Evolutionary conservation across 2,329 filamentous ascomycete species (phyloP).

Genomic region (Lachnellula hyalina): DNA sequence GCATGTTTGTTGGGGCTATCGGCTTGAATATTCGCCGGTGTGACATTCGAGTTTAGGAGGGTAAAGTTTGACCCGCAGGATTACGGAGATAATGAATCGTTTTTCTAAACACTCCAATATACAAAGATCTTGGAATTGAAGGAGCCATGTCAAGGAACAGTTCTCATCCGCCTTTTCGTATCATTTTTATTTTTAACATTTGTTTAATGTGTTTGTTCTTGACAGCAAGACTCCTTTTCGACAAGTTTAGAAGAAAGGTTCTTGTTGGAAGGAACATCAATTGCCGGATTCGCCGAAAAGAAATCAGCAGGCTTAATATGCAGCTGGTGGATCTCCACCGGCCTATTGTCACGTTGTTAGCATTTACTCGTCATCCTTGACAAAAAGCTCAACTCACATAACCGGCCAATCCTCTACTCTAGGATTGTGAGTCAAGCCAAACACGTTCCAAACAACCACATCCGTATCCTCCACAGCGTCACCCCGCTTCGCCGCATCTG

Average conservation of each 20-base stretch:
- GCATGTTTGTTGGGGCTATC: neutral
- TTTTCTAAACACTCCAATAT: too few species aligned
- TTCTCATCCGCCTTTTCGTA: neutral
- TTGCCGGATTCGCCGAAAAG: slow-evolving; percentile 50
- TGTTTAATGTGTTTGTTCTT: neutral
- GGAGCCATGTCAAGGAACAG: too few species aligned
- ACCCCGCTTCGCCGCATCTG: slow-evolving; percentile 72
- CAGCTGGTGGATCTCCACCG: slow-evolving; percentile 74
- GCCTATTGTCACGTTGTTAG: slow-evolving; percentile 31
- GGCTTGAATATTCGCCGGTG: neutral
- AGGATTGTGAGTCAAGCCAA: slow-evolving; percentile 85
- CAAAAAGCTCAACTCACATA: slow-evolving; percentile 48
- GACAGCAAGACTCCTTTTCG: neutral
- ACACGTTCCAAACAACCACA: slow-evolving; percentile 88
- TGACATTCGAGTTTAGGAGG: too few species aligned
- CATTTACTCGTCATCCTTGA: neutral
- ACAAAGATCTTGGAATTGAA: too few species aligned
- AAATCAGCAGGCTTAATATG: slow-evolving; percentile 57
- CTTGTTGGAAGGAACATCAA: slow-evolving; percentile 64
- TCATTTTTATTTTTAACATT: too few species aligned
- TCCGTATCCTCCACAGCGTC: slow-evolving; percentile 87
- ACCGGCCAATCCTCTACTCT: slow-evolving; percentile 85
- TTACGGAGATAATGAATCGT: too few species aligned
- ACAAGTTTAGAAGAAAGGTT: slow-evolving; percentile 15
- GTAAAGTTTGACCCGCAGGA: too few species aligned